Base-by-base conservation (phyloP, 2,329 filamentous ascomycete species). In the Phoma sp. region DNA sequence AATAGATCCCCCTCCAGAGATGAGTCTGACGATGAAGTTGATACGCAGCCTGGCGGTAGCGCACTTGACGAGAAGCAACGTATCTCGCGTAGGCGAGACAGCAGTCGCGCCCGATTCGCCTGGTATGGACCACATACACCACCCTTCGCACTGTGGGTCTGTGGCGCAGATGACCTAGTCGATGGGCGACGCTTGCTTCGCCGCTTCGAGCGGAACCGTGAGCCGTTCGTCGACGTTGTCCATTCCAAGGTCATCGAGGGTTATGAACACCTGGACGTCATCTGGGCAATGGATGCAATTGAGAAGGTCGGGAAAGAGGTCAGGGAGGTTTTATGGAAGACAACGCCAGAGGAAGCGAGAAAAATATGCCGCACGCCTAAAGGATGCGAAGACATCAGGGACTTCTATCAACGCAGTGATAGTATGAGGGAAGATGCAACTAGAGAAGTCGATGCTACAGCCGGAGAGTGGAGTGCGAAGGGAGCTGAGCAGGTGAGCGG, bases 211-310 rank as follows among this genome's bases (percentile, higher is more conserved):
- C 83, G 83, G 37, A 89, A 89, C 0, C 81, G 90, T 24, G 93
- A 98, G 73, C 93, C 93, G 1, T 81, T 91, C 67, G 91, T 96
- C 7, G 80, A 83, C 35, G 78, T 97, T 4, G 90, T 96, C 4
- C 90, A 96, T 75, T 83, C 84, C 59, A 96, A 91, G 70, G 80
- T 96, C 22, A 89, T 97, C 38, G 86, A 90, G 2, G 90, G 89
- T 41, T 75, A 96, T 71, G 93, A 97, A 77, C 93, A 98, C 75
- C 82, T 98, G 4, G 93, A 97, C 75, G 91, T 97, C 1, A 86
- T 98, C 33, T 97, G 93, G 93, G 92, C 93, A 0, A 91, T 97
- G 81, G 92, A 97, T 68, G 86, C 87, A 0, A 85, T 92, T 13
- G 87, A 93, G 42, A 85, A 93, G 71, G 90, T 97, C 0, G 95